Conservation (phyloP, 2,329 filamentous ascomycete species). For the Stagonosporopsis cucurbitacearum region DNA sequence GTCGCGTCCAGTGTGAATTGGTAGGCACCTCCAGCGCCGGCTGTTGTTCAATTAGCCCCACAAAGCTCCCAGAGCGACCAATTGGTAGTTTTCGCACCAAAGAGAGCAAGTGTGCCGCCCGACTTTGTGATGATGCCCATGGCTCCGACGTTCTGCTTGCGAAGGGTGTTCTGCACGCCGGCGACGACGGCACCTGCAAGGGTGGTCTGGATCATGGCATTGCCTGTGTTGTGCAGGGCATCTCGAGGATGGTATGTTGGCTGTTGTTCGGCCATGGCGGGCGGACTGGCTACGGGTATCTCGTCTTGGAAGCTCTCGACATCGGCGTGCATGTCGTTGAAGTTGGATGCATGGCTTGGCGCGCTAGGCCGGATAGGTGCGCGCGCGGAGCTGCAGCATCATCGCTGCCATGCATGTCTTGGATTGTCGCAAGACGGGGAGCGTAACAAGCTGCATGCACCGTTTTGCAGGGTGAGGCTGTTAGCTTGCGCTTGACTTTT, state of each 20-base stretch:
- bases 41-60: slow-evolving; percentile 56
- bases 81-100: slow-evolving; percentile 59
- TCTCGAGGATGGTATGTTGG: slow-evolving; percentile 73
- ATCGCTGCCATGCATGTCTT: slow-evolving; percentile 13
- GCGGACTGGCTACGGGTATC: slow-evolving; percentile 34
- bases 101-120: slow-evolving; percentile 73
- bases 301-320: slow-evolving; percentile 29
- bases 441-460: slow-evolving; percentile 1
- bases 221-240: slow-evolving; percentile 71
- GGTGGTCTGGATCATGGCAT: slow-evolving; percentile 69
- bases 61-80: not conserved
- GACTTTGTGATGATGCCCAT: slow-evolving; percentile 81
- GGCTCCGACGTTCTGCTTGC: slow-evolving; percentile 80
- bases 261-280: slow-evolving; percentile 46
- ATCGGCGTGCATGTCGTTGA: slow-evolving; percentile 18
- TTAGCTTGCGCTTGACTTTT: not conserved
- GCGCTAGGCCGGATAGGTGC: slow-evolving; percentile 9
- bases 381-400: slow-evolving; percentile 8
- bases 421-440: slow-evolving; percentile 2
- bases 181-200: slow-evolving; percentile 73
- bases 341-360: slow-evolving; percentile 25
- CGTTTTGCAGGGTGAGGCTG: not conserved
- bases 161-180: slow-evolving; percentile 84
- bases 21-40: slow-evolving; percentile 75
- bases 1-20: slow-evolving; percentile 77